Evolutionary conservation across 768 basidiomycete genomes (phyloP), one percentile per base, ranked within the genome.

Genomic region (Scleroderma bovista): DNA sequence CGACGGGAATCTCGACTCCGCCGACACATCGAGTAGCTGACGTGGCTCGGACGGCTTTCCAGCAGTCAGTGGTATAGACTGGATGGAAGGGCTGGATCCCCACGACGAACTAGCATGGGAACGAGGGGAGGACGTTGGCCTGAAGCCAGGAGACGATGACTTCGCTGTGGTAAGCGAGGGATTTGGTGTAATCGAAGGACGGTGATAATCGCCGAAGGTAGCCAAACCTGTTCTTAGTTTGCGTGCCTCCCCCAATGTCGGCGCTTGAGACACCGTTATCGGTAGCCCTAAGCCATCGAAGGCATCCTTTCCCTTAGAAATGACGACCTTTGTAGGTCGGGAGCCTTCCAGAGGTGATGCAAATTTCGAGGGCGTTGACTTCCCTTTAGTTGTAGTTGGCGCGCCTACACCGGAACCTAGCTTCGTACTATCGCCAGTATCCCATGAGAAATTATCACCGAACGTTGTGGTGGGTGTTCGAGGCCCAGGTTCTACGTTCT

Each of bases 1-100:
- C 1, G 93, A 88, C 0, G 93, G 93, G 65, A 89, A 96, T 46
- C 89, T 77, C 26, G 81, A 76, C 65, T 93, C 91, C 16, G 74
- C 77, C 38, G 77, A 70, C 20, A 75, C 62, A 26, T 75, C 72
- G 19, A 75, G 72, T 36, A 61, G 59, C 36, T 70, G 71, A 16
- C 60, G 62, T 51, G 74, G 62, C 19, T 63, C 54, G 10, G 64
- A 52, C 8, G 65, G 60, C 22, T 66, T 57, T 41, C 71, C 62
- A 39, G 71, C 50, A 23, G 69, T 64, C 13, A 79, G 73, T 16
- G 66, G 69, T 47, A 46, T 24, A 19, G 57, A 46, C 19, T 59
- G 61, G 31, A 29, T 36, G 41, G 55, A 51, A 36, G 60, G 50
- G 51, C 44, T 47, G 16, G 43, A 50, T 51, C 26, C 59, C 64